phyloP scores from a whole-genome alignment of 2,329 filamentous ascomycete genomes.

The Xylariaceae sp. region DNA sequence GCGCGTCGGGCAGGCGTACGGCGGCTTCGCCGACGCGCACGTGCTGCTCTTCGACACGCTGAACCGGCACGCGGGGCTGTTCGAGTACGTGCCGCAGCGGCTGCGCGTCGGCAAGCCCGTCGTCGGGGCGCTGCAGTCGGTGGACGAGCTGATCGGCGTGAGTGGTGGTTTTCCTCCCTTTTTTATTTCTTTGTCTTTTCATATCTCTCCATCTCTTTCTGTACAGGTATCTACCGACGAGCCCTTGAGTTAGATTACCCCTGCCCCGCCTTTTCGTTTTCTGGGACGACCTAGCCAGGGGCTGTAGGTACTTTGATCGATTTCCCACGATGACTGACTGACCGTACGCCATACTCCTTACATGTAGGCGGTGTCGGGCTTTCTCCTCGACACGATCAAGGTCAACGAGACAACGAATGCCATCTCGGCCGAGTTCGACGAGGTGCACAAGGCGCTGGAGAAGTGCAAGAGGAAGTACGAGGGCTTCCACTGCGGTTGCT shows the following conservation, averaged over 20 bases:
- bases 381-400: not conserved
- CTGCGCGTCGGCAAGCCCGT: not conserved
- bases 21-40: not conserved
- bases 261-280: no score
- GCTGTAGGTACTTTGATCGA: not conserved
- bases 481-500: no score
- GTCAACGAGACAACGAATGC: not conserved
- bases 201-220: no score
- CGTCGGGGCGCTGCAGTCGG: not conserved
- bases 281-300: not conserved
- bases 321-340: not conserved
- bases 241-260: no score
- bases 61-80: not conserved
- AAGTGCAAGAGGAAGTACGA: not conserved
- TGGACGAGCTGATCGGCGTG: not conserved
- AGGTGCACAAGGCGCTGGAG: not conserved
- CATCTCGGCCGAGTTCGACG: not conserved
- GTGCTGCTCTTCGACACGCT: not conserved
- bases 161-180: not conserved
- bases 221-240: not conserved
- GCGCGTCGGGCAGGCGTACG: not conserved
- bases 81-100: not conserved
- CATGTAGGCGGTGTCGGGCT: not conserved
- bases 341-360: not conserved
- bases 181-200: no score